These are phyloP conservation scores for Grosmannia serpens DNA, from an alignment of 2,329 filamentous ascomycete species.

Conservation along the genomic window DNA sequence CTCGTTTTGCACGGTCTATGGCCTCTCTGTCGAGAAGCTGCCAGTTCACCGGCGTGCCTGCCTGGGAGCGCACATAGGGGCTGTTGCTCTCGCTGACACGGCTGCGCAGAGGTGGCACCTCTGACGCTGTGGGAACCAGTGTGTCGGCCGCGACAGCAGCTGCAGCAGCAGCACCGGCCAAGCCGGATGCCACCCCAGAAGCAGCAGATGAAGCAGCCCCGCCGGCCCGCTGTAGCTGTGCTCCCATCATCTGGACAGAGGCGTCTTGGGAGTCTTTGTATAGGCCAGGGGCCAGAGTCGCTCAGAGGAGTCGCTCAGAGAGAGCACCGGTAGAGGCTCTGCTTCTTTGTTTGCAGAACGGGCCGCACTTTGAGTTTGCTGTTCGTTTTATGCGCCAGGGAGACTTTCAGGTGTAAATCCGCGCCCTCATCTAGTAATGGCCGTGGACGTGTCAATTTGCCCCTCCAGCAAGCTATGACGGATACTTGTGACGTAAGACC, in stretches of 20 bases:
- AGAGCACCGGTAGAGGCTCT: background rate
- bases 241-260: conserved; percentile 12
- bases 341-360: background rate
- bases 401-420: background rate
- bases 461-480: background rate
- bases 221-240: conserved; percentile 14
- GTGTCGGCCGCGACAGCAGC: background rate
- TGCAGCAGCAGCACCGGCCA: conserved; percentile 1
- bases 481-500: background rate
- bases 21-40: conserved; percentile 75
- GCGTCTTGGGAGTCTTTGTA: background rate
- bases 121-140: background rate
- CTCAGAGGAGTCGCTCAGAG: no score
- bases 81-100: conserved; percentile 30
- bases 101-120: conserved; percentile 21
- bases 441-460: background rate
- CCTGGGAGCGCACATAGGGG: conserved; percentile 57
- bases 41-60: conserved; percentile 79
- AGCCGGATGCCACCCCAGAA: conserved; percentile 4
- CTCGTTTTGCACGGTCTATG: conserved; percentile 61
- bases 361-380: background rate
- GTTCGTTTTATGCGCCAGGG: background rate
- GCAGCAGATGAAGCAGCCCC: conserved; percentile 9
- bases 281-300: background rate
- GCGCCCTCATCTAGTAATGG: background rate